Evolutionary conservation across 1,284 basidiomycete genomes (phyloP), one percentile per base, ranked within the genome.

Genomic region (Sparassis latifolia): DNA sequence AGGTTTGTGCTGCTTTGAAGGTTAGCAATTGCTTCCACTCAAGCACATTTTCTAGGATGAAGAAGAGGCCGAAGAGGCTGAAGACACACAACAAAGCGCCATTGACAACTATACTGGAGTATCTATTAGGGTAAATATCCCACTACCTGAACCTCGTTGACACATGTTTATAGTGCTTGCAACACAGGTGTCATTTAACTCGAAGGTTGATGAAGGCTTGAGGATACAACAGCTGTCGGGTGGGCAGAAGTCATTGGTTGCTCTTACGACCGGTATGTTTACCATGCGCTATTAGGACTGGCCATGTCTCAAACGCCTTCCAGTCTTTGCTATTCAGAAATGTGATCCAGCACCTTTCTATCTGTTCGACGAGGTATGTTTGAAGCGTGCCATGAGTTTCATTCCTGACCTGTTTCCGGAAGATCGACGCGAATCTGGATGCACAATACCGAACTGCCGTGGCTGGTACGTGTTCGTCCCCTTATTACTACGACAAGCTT

Each of bases 331-430:
- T 5, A 99, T 99, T 60, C 97, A 99, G 68, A 97, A 97, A 69
- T 98, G 95, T 67, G 97, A 99, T 64, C 97, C 97, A 1, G 97
- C 97, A 0, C 97, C 97, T 0, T 99, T 99, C 75, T 99, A 99
- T 69, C 78, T 99, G n/a, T 99, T 99, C 65, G 97, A 99, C 66
- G 97, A 99, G 77, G 86, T 86, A 58, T 37, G 67, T 48, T 38
- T 38, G 32, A 35, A 42, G 5, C 9, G 43, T 38, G 32, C 38
- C 43, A 30, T 9, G 5, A 2, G 20, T 20, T 6, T n/a, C 5
- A 43, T 12, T 42, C 30, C 4, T 47, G 42, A 44, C 41, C 29
- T 50, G 30, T 39, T 49, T 12, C 42, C 52, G 29, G 49, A 10
- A 88, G 85, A 98, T 98, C 63, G 96, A 99, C 62, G 96, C 96